Evolutionary conservation across 148 eudicot species (phyloP).

Genomic region (Arctostaphylos glauca): DNA sequence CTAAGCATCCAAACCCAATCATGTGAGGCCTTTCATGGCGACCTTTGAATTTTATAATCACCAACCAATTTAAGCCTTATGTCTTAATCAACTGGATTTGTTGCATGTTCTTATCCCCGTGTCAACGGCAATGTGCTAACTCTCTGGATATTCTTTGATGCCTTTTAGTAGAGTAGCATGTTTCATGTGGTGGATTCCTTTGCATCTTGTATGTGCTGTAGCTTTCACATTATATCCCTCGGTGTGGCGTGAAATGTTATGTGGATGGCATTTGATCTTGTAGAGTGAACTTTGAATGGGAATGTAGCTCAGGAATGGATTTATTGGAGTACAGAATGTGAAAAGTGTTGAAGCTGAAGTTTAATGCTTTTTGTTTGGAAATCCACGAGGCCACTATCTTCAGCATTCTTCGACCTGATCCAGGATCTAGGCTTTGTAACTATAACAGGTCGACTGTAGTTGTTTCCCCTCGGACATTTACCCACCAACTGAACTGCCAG

Average conservation of each 20-base stretch:
- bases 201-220: neutral
- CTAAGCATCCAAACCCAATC: neutral
- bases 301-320: neutral
- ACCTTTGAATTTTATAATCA: no score
- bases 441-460: neutral
- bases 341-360: neutral
- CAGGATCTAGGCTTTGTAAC: neutral
- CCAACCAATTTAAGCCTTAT: no score
- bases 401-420: neutral
- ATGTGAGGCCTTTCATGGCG: no score
- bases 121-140: no score
- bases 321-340: neutral
- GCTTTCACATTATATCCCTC: neutral
- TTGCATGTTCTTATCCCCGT: no score
- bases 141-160: neutral
- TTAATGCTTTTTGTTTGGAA: neutral
- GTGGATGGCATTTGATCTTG: neutral
- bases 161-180: no score
- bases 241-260: neutral
- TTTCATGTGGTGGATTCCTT: neutral
- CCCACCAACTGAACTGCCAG: neutral
- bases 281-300: neutral
- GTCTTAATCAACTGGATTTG: no score
- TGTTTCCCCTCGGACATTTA: neutral
- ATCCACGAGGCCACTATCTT: neutral